Base-by-base conservation (phyloP, 2,329 filamentous ascomycete species). In the Bertia moriformis region DNA sequence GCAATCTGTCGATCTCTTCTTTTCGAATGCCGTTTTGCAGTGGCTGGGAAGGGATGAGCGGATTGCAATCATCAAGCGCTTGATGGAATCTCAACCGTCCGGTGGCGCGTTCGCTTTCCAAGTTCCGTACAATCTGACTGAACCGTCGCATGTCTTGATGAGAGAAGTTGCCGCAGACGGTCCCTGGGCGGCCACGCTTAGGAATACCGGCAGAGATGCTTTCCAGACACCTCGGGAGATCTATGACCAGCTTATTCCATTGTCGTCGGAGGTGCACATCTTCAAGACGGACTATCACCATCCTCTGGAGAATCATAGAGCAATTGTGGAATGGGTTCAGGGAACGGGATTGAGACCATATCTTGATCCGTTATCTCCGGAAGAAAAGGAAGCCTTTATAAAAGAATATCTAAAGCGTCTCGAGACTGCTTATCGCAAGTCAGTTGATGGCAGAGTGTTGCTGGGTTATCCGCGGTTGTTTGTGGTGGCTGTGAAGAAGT, bases 321-420 rank as follows among this genome's bases (percentile, higher is more conserved):
- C 59, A 1, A 67, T 78, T 32, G 65, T 76, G 4, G 71, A 75
- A 49, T 78, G 73, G 73, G 66, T 77, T 3, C 67, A 65, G 44
- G 67, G 69, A 0, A 73, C 69, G 0, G 73, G 70, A 0, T 48
- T 78, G 45, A 58, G 62, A 45, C 73, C 73, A 0, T 78, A 62
- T 45, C 39, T 77, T 40, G 60, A 73, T 36, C 55, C 59, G 3
- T 54, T 77, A 27, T 50, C 53, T 1, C 46, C 48, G 3, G 51
- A 55, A 2, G 58, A 66, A 20, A 61, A 54, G 42, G 50, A 58
- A 7, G 58, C 37, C 1, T 77, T 66, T 45, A 42, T 73, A 39
- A 40, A 49, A 1, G 58, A 57, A 30, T 78, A 77, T 49, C 43
- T 67, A 48, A 49, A 43, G 19, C 51, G 54, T 3, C 37, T 77